Evolutionary conservation across 2,329 filamentous ascomycete genomes (phyloP), one percentile per base, ranked within the genome.

Genomic region (Reticulascus tulasneorum): DNA sequence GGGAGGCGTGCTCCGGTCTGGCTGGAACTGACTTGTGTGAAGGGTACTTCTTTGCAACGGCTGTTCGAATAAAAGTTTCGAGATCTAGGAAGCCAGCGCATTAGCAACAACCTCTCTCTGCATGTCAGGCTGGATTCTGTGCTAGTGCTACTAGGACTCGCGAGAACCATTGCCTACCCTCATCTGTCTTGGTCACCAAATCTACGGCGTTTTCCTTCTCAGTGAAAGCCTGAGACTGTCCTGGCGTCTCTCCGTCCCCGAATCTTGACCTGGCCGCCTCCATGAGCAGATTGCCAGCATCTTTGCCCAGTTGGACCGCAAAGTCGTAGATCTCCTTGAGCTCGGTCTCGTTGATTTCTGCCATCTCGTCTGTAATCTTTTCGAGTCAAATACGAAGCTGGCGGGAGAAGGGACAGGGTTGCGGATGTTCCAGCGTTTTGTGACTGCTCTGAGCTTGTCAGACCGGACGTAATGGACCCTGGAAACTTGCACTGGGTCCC

Each of bases 131-230:
- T 23, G 16, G 20, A 26, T n/a, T n/a, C n/a, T n/a, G n/a, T n/a
- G n/a, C 18, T 27, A 22, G 8, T 9, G 11, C 15, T 11, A 6
- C 19, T 30, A 20, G 13, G n/a, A 17, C 7, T 9, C 10, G 18
- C 3, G 3, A 9, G 21, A 4, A 17, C 12, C 22, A 26, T 33
- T 16, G 18, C 60, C 46, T 59, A 84, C 82, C 80, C 60, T 84
- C 74, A 53, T 89, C 84, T 1, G 82, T 84, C 60, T 87, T 77
- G 9, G 84, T 89, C 15, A 89, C 84, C 44, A 89, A 76, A 55
- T 89, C 85, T 9, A 89, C 84, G 2, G 83, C 73, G 53, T 77
- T 87, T 47, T 85, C 79, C 56, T 90, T 90, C 59, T 88, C 82
- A 7, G 68, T 62, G 36, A 73, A 69, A 2, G 50, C 49, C 41